A percentile compares a stretch with the other conserved stretches of the same genome.
These are phyloP conservation scores for Alternaria dauci DNA, from an alignment of 2,329 filamentous ascomycete species.

Conservation along the genomic window DNA sequence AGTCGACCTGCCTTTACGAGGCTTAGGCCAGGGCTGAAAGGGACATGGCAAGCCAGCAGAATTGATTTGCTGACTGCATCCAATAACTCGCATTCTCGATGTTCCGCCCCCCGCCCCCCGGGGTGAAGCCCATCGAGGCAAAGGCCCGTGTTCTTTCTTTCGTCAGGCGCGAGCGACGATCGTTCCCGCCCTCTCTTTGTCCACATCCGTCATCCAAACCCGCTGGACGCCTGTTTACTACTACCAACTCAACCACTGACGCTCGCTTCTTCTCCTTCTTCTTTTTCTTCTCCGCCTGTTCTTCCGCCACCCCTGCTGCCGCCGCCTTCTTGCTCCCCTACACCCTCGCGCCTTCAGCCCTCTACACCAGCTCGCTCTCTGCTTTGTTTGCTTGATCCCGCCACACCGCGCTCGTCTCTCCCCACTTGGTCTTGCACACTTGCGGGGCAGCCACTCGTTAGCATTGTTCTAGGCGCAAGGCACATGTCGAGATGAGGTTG, in stretches of 20 bases:
- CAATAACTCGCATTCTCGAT: constrained; percentile 2
- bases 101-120: neutral
- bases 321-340: neutral
- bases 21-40: neutral
- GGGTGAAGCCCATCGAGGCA: constrained; percentile 1
- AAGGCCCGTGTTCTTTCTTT: neutral
- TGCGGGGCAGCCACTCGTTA: constrained; percentile 11
- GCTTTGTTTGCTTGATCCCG: constrained; percentile 6
- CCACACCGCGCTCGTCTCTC: constrained; percentile 1
- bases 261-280: constrained; percentile 6
- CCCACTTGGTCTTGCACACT: constrained; percentile 7
- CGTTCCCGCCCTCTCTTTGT: constrained; percentile 16
- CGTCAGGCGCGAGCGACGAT: constrained; percentile 14
- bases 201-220: constrained; percentile 10
- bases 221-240: constrained; percentile 1
- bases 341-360: neutral
- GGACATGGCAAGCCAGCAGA: neutral
- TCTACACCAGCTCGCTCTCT: neutral
- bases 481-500: constrained; percentile 38
- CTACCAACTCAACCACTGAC: neutral
- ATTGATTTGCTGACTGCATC: constrained; percentile 15
- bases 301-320: neutral
- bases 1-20: constrained; percentile 8
- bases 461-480: constrained; percentile 13
- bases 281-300: neutral